phyloP scores from a whole-genome alignment of 192 early-diverging fungal species.

The Dimargaris cristalligena region DNA sequence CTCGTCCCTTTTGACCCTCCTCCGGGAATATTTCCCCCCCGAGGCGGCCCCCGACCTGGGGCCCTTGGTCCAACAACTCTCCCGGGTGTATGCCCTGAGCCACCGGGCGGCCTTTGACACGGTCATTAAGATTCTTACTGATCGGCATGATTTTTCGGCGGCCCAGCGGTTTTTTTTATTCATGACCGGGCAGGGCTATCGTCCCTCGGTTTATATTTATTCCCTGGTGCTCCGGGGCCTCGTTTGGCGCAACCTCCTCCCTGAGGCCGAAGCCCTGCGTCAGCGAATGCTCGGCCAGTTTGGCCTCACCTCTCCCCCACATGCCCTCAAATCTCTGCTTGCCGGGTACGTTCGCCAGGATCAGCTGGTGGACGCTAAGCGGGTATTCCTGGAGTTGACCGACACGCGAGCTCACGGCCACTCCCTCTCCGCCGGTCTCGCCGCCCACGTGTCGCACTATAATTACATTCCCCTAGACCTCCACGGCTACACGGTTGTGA shows the following conservation, averaged over 20 bases:
- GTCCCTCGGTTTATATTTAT: background rate
- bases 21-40: background rate
- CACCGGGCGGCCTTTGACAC: background rate
- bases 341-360: slow-evolving; percentile 3
- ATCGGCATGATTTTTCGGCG: background rate
- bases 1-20: background rate
- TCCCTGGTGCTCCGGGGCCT: background rate
- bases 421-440: background rate
- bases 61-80: too few species aligned
- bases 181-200: background rate
- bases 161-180: background rate
- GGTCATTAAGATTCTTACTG: background rate
- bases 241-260: background rate
- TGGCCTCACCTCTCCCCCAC: background rate
- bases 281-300: background rate
- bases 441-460: background rate
- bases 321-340: slow-evolving; percentile 3
- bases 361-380: background rate
- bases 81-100: too few species aligned
- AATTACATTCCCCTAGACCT: background rate
- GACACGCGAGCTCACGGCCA: background rate
- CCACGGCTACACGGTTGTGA: background rate
- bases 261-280: background rate
- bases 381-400: background rate
- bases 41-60: too few species aligned